A percentile compares a stretch with the other conserved stretches of the same genome.
Conservation (phyloP, 2,329 filamentous ascomycete species). For the Dactylella cylindrospora region DNA sequence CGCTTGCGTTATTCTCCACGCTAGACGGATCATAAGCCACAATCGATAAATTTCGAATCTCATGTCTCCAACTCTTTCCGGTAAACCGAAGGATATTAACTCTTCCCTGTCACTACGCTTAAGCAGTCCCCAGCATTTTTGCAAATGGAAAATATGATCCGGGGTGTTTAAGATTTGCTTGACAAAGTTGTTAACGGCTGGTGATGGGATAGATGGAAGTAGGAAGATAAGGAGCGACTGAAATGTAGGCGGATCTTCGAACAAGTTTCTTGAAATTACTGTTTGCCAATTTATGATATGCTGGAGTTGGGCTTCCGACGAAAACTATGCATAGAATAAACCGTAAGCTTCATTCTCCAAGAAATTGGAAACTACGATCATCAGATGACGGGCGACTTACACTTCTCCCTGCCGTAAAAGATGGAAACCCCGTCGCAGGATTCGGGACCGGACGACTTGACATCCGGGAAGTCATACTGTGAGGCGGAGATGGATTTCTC, state of each 20-base stretch:
- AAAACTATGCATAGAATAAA: constrained; percentile 10
- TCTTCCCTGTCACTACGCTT: constrained; percentile 37
- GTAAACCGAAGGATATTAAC: constrained; percentile 33
- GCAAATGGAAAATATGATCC: constrained; percentile 33
- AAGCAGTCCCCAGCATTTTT: constrained; percentile 38
- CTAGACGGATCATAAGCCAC: constrained; percentile 39
- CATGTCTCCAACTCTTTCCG: constrained; percentile 39
- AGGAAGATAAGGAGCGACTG: constrained; percentile 36
- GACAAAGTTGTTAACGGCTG: constrained; percentile 32
- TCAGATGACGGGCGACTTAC: constrained; percentile 5
- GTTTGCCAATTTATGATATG: constrained; percentile 43
- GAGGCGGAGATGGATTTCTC: constrained; percentile 21
- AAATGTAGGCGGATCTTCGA: constrained; percentile 39
- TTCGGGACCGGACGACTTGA: constrained; percentile 30
- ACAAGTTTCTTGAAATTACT: constrained; percentile 33
- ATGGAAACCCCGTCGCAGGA: constrained; percentile 29
- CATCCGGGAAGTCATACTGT: constrained; percentile 10
- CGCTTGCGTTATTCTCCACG: constrained; percentile 42
- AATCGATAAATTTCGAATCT: constrained; percentile 43
- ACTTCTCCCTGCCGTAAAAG: constrained; percentile 35
- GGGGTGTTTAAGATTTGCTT: constrained; percentile 29
- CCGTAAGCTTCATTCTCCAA: background rate
- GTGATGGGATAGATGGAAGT: constrained; percentile 23
- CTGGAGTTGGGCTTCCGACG: constrained; percentile 32
- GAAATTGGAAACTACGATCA: background rate